Evolutionary conservation across 2,329 filamentous ascomycete species (phyloP).

Genomic region (Pyrenochaeta sp.): DNA sequence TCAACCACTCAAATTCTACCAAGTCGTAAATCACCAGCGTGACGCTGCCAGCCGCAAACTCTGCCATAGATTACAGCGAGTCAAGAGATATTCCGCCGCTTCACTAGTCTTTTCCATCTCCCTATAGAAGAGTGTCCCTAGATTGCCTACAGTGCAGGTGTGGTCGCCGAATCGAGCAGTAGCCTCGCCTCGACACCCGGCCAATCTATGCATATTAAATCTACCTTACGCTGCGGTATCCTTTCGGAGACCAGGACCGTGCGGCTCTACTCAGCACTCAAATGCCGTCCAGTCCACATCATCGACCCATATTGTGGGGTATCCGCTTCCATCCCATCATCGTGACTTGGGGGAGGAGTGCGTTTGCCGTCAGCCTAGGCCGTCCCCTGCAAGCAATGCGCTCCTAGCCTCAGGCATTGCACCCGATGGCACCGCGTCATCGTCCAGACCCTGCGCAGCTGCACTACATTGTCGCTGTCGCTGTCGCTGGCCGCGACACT

Average conservation of each 20-base stretch:
- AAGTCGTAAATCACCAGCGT: not conserved
- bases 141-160: conserved; percentile 6
- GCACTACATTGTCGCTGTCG: not conserved
- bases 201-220: conserved; percentile 26
- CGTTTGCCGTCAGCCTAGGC: not conserved
- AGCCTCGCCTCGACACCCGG: conserved; percentile 19
- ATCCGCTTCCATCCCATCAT: not conserved
- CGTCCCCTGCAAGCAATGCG: not conserved
- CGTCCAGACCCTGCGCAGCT: not conserved
- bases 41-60: conserved; percentile 8
- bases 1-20: conserved; percentile 4
- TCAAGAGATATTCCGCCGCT: conserved; percentile 8
- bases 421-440: not conserved
- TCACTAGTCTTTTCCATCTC: conserved; percentile 1
- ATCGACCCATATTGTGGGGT: not conserved
- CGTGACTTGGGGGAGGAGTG: not conserved
- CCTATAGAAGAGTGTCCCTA: conserved; percentile 3
- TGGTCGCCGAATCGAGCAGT: conserved; percentile 10
- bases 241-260: conserved; percentile 22
- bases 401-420: no score
- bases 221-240: conserved; percentile 3
- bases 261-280: conserved; percentile 10
- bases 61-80: conserved; percentile 13
- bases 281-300: not conserved
- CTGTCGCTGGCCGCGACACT: not conserved